phyloP scores from a whole-genome alignment of 371 early-diverging fungal species.

The Saksenaea oblongispora region DNA sequence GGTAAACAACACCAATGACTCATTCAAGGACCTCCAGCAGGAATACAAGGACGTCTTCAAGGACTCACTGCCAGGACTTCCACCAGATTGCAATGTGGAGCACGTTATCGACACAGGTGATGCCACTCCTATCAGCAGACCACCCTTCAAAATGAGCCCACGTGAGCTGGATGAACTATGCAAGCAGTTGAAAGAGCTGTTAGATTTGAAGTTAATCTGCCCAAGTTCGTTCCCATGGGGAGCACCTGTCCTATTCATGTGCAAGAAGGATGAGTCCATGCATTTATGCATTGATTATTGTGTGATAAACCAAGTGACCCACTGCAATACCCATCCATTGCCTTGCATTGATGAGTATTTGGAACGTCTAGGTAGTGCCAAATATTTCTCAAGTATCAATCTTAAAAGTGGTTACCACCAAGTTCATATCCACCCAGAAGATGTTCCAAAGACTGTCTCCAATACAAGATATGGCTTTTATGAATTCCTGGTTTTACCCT shows the following conservation, averaged over 20 bases:
- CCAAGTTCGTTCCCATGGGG: slow-evolving; percentile 4
- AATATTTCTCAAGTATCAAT: slow-evolving; percentile 52
- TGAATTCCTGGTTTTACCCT: no score
- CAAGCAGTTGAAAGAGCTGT: not conserved
- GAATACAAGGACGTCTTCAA: slow-evolving; percentile 7
- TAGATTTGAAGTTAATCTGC: slow-evolving; percentile 6
- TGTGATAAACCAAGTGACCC: not conserved
- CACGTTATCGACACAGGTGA: slow-evolving; percentile 11
- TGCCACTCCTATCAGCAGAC: slow-evolving; percentile 7
- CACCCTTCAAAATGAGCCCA: slow-evolving; percentile 29
- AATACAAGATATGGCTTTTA: slow-evolving; percentile 23
- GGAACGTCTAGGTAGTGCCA: slow-evolving; percentile 32
- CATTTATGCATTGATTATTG: slow-evolving; percentile 39
- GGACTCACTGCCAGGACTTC: not conserved
- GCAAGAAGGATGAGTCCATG: slow-evolving; percentile 53
- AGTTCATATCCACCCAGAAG: slow-evolving; percentile 19
- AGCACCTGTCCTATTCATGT: slow-evolving; percentile 53
- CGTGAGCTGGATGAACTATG: slow-evolving; percentile 24
- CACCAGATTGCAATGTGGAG: not conserved
- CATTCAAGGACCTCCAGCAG: not conserved
- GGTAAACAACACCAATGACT: not conserved
- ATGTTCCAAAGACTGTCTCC: slow-evolving; percentile 37
- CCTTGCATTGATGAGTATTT: slow-evolving; percentile 41
- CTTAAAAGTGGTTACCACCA: slow-evolving; percentile 45
- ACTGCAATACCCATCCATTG: not conserved